Conservation (phyloP, 495 filamentous ascomycete genomes). For the Penicillium diatomitis region DNA sequence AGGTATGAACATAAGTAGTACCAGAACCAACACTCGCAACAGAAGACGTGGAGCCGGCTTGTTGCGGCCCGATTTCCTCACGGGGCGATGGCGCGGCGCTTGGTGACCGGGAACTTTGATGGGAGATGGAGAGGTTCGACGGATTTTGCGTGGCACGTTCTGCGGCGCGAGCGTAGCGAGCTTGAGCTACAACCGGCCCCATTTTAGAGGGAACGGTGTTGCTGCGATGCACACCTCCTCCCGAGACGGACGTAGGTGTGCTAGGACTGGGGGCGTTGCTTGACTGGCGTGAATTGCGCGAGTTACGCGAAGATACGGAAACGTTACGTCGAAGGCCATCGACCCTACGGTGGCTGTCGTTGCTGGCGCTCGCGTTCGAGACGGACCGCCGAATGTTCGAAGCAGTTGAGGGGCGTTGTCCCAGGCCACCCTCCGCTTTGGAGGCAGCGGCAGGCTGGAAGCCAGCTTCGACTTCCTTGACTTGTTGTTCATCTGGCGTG, state of each 20-base stretch:
- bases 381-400: slow-evolving; percentile 60
- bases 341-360: slow-evolving; percentile 74
- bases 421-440: neutral
- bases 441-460: slow-evolving; percentile 24
- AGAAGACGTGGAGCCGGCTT: slow-evolving; percentile 1
- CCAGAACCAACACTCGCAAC: slow-evolving; percentile 6
- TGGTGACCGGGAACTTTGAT: slow-evolving; percentile 25
- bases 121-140: slow-evolving; percentile 22
- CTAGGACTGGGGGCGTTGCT: slow-evolving; percentile 61
- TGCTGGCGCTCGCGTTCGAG: slow-evolving; percentile 79
- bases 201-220: slow-evolving; percentile 94
- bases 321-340: slow-evolving; percentile 70
- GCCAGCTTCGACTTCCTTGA: slow-evolving; percentile 69
- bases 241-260: slow-evolving; percentile 51
- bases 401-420: slow-evolving; percentile 44
- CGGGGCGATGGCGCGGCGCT: slow-evolving; percentile 27
- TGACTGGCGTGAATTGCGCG: slow-evolving; percentile 58
- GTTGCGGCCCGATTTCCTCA: slow-evolving; percentile 9
- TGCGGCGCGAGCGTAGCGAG: slow-evolving; percentile 41
- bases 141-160: slow-evolving; percentile 25
- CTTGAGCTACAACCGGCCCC: slow-evolving; percentile 59
- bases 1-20: slow-evolving; percentile 22
- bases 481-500: slow-evolving; percentile 76
- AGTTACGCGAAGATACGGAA: slow-evolving; percentile 64
- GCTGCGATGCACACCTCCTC: slow-evolving; percentile 72